Conservation (phyloP, 1,284 basidiomycete genomes). For the Ceratobasidium theobromae region DNA sequence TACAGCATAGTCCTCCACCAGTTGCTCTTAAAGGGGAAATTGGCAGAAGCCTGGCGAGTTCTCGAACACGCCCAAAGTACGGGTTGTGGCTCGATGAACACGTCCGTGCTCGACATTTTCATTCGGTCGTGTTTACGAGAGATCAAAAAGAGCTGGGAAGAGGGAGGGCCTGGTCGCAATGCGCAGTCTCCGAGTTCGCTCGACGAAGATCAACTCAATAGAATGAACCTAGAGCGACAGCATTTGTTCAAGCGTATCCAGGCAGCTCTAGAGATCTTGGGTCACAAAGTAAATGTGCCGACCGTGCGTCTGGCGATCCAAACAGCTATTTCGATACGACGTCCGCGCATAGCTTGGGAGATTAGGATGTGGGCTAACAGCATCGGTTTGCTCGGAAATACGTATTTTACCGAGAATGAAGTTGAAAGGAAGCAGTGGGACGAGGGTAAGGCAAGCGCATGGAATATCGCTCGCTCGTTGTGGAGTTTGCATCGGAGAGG, state of each 20-base stretch:
- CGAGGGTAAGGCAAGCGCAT: background rate
- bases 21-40: background rate
- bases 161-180: background rate
- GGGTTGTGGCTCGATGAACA: constrained; percentile 4
- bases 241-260: constrained; percentile 4
- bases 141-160: background rate
- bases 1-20: constrained; percentile 20
- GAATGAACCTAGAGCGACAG: background rate
- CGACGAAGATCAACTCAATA: background rate
- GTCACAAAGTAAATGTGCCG: background rate
- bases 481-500: background rate
- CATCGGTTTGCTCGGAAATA: background rate
- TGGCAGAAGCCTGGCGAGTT: background rate
- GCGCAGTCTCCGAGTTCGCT: background rate
- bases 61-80: background rate
- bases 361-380: constrained; percentile 17
- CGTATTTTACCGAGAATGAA: background rate
- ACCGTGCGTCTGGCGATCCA: constrained; percentile 5
- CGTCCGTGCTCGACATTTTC: constrained; percentile 5
- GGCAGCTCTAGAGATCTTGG: background rate
- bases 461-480: background rate
- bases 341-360: constrained; percentile 3
- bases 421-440: background rate
- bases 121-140: background rate
- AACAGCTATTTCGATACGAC: background rate